These are phyloP conservation scores for Maudiozyma serrabonitensis DNA, from an alignment of 805 yeast species.

Conservation along the genomic window DNA sequence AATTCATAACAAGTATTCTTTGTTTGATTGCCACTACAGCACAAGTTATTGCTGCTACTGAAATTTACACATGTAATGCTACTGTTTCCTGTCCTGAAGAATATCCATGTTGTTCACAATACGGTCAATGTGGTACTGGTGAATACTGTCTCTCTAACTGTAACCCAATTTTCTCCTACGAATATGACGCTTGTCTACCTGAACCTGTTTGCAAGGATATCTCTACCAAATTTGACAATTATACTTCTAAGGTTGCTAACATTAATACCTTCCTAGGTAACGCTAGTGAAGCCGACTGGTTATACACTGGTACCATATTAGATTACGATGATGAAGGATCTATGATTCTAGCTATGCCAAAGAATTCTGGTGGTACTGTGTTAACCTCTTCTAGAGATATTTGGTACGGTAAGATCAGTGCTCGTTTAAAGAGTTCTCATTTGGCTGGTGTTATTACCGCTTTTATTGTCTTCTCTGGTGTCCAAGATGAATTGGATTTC, in stretches of 20 bases:
- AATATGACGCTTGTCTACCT: constrained; percentile 69
- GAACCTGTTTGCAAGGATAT: constrained; percentile 61
- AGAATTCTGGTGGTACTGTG: constrained; percentile 65
- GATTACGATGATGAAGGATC: constrained; percentile 44
- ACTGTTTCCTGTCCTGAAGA: constrained; percentile 59
- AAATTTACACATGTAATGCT: constrained; percentile 39
- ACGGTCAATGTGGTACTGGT: constrained; percentile 75
- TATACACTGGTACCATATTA: constrained; percentile 46
- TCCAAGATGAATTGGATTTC: constrained; percentile 83
- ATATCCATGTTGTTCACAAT: constrained; percentile 78
- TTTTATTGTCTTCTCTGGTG: constrained; percentile 70
- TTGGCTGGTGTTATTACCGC: constrained; percentile 77
- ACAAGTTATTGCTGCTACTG: constrained; percentile 4
- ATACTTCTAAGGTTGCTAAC: constrained; percentile 26
- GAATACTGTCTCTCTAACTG: constrained; percentile 74
- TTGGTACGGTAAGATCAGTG: constrained; percentile 80
- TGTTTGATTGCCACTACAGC: background rate
- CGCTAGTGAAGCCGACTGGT: constrained; percentile 57
- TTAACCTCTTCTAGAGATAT: constrained; percentile 67
- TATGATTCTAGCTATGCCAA: constrained; percentile 68
- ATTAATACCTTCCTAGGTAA: constrained; percentile 56
- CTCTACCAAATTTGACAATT: constrained; percentile 33
- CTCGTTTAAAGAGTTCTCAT: constrained; percentile 63
- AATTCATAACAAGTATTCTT: background rate
- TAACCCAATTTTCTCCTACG: constrained; percentile 58